phyloP scores from a whole-genome alignment of 2,329 filamentous ascomycete species.

The Periglandula ipomoeae region DNA sequence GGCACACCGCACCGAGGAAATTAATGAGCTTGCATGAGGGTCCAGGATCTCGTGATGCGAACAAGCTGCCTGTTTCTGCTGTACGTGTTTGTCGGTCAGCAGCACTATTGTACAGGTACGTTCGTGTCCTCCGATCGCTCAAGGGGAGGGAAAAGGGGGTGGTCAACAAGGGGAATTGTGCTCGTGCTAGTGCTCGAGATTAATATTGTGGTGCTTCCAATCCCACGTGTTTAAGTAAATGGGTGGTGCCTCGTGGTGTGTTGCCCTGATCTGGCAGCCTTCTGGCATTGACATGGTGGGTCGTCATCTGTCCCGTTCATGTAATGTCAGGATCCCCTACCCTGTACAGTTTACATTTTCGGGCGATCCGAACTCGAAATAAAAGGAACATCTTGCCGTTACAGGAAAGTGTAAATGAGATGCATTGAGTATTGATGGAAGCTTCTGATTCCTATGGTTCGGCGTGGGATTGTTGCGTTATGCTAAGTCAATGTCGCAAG shows the following conservation, averaged over 20 bases:
- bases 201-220: too few species aligned
- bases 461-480: too few species aligned
- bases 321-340: background rate
- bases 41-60: conserved; percentile 3
- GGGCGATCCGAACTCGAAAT: too few species aligned
- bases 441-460: too few species aligned
- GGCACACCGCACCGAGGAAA: conserved; percentile 3
- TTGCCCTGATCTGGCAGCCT: background rate
- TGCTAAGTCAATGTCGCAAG: too few species aligned
- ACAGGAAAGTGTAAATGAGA: too few species aligned
- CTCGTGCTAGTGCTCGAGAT: background rate
- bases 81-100: background rate
- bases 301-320: background rate
- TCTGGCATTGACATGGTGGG: background rate
- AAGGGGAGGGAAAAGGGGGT: background rate
- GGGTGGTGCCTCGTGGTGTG: too few species aligned
- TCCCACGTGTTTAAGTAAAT: too few species aligned
- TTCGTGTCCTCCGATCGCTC: background rate
- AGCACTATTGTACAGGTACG: too few species aligned
- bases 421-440: too few species aligned
- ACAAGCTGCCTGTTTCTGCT: background rate
- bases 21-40: conserved; percentile 4
- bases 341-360: background rate
- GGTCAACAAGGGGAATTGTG: background rate
- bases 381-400: too few species aligned